Conservation (phyloP, 2,329 filamentous ascomycete species). For the Penicillium sp. region DNA sequence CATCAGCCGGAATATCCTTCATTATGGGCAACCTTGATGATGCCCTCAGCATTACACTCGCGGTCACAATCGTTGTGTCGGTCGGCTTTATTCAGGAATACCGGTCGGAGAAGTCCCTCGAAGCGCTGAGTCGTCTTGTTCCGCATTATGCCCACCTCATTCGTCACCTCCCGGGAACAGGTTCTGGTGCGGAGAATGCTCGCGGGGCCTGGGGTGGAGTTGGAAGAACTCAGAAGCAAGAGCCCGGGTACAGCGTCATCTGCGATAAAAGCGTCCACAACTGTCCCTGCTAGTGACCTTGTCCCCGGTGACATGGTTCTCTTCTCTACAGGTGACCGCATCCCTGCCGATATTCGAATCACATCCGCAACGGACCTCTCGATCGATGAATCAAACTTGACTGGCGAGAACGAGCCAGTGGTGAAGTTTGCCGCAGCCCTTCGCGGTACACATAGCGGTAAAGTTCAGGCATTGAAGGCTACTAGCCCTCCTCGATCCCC, state of each 20-base stretch:
- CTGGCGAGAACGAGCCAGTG: constrained; percentile 92
- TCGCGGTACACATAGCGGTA: constrained; percentile 25
- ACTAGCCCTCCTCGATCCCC: constrained; percentile 48
- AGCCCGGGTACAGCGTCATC: constrained; percentile 55
- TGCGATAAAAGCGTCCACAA: constrained; percentile 69
- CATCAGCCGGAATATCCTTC: constrained; percentile 80
- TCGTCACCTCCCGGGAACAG: constrained; percentile 47
- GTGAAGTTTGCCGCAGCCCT: constrained; percentile 65
- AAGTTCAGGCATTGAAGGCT: constrained; percentile 32
- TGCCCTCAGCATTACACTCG: constrained; percentile 88
- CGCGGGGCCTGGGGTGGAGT: constrained; percentile 32
- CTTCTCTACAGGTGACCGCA: constrained; percentile 92
- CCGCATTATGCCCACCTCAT: constrained; percentile 96
- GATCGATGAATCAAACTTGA: constrained; percentile 95
- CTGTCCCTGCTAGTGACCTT: constrained; percentile 78
- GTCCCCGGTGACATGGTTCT: constrained; percentile 90
- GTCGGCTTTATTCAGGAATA: constrained; percentile 98
- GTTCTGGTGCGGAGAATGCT: constrained; percentile 21
- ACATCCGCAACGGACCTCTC: constrained; percentile 83
- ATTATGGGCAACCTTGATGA: constrained; percentile 92
- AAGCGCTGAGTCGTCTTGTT: constrained; percentile 87
- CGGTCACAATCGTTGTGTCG: constrained; percentile 92
- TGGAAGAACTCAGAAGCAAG: constrained; percentile 46
- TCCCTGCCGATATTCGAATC: constrained; percentile 92
- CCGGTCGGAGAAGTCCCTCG: constrained; percentile 91